Base-by-base conservation (phyloP, 371 early-diverging fungal genomes). In the Apophysomyces elegans region DNA sequence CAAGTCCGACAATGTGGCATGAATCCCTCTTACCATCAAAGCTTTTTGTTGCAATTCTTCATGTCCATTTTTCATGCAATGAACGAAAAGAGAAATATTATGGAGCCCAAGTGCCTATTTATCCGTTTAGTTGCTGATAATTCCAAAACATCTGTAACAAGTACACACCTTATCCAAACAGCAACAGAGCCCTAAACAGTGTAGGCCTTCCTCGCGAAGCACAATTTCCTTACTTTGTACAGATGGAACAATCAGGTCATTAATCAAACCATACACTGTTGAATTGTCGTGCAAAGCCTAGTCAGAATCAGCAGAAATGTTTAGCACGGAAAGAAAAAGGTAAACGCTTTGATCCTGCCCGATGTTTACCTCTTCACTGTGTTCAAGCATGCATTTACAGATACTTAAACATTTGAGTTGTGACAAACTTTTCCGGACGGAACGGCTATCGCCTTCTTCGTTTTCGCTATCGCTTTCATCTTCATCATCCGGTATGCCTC, bases 111-210 rank as follows among this genome's bases (percentile, higher is more conserved):
- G 70, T 7, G 61, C 67, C 82, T 85, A 56, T 7, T 7, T 58
- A 8, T 43, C 2, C 12, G n/a, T 16, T 5, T 37, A 32, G 36
- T 12, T 41, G 7, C 18, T 16, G 1, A 45, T 46, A 18, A 16
- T 26, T 26, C 2, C 32, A 26, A 26, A 26, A 26, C 32, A 26
- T 26, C 32, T 26, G 32, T 26, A 26, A 26, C 32, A 26, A 26
- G 32, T 2, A 21, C 65, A 39, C 59, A 78, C 72, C 66, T 75
- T 77, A 58, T 92, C 95, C 36, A 93, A 72, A 7, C 85, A 73
- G 65, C 94, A 94, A 63, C 86, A 86, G 37, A 95, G 80, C 9
- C 91, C 93, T 39, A 95, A 78, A 63, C 95, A 95, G 64, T 93
- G 89, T 32, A 94, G 75, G 26, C 93, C 95, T 54, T 89, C 85